Evolutionary conservation across 2,329 filamentous ascomycete species (phyloP).

Genomic region (Colletotrichum falcatum): DNA sequence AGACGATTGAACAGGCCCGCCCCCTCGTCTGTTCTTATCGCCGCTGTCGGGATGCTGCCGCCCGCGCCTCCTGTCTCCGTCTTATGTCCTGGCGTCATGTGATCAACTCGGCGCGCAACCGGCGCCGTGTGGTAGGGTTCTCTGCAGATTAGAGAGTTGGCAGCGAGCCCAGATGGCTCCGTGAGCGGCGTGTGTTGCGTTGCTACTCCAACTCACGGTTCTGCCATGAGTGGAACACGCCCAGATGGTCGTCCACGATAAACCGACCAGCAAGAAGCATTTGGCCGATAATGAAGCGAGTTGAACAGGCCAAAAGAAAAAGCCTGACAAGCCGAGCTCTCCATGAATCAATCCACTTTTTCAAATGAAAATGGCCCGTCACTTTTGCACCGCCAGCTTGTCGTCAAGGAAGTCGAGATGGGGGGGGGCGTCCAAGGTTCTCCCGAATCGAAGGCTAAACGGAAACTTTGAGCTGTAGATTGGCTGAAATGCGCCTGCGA

Average conservation of each 20-base stretch:
- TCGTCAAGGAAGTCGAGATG: background rate
- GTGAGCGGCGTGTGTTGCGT: background rate
- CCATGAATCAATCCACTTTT: background rate
- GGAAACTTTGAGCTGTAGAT: background rate
- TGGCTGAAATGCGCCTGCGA: background rate
- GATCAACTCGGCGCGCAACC: conserved; percentile 23
- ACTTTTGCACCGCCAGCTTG: background rate
- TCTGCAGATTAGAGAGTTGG: background rate
- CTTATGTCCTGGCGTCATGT: conserved; percentile 35
- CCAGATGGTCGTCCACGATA: background rate
- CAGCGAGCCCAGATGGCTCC: no score
- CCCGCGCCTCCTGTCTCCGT: conserved; percentile 22
- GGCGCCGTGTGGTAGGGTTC: background rate
- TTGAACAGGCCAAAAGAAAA: background rate
- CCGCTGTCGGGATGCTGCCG: conserved; percentile 17
- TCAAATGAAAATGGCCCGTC: background rate
- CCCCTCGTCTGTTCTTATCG: background rate
- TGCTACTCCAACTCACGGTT: background rate
- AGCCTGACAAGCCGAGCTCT: background rate
- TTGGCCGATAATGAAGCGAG: no score
- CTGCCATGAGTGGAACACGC: background rate
- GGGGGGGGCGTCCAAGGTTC: background rate
- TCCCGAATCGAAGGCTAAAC: background rate
- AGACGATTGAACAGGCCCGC: background rate
- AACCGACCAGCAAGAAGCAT: background rate